These are phyloP conservation scores for Pestalotiopsis sp. DNA, from an alignment of 2,329 filamentous ascomycete species.

Conservation along the genomic window DNA sequence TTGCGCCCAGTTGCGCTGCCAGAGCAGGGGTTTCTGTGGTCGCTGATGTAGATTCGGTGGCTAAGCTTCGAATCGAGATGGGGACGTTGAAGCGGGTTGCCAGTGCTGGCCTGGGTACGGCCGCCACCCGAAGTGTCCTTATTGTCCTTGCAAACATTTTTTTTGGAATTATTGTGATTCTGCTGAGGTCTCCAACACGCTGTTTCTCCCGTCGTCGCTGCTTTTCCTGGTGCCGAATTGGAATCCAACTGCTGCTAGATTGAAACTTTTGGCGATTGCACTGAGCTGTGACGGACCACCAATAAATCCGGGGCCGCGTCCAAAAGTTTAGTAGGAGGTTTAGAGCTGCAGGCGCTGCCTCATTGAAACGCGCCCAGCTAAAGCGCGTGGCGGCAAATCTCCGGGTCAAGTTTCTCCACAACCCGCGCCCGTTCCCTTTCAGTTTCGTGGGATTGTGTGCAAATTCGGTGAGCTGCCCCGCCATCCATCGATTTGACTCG, in stretches of 20 bases:
- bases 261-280: background rate
- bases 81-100: conserved; percentile 18
- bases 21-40: background rate
- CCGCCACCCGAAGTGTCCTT: conserved; percentile 22
- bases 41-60: conserved; percentile 16
- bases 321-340: background rate
- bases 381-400: conserved; percentile 2
- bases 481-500: conserved; percentile 2
- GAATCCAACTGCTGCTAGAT: background rate
- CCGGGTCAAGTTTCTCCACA: conserved; percentile 7
- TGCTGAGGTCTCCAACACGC: background rate
- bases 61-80: conserved; percentile 20
- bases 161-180: background rate
- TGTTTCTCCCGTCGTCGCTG: background rate
- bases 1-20: conserved; percentile 13
- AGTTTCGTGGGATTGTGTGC: conserved; percentile 8
- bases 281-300: background rate
- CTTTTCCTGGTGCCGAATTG: background rate
- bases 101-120: conserved; percentile 13
- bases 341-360: no score
- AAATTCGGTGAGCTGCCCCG: conserved; percentile 14
- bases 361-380: background rate
- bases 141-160: conserved; percentile 25
- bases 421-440: conserved; percentile 3
- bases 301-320: conserved; percentile 8